These are phyloP conservation scores for Pogostemon cablin DNA, from an alignment of 257 asterid genomes.

Conservation along the genomic window DNA sequence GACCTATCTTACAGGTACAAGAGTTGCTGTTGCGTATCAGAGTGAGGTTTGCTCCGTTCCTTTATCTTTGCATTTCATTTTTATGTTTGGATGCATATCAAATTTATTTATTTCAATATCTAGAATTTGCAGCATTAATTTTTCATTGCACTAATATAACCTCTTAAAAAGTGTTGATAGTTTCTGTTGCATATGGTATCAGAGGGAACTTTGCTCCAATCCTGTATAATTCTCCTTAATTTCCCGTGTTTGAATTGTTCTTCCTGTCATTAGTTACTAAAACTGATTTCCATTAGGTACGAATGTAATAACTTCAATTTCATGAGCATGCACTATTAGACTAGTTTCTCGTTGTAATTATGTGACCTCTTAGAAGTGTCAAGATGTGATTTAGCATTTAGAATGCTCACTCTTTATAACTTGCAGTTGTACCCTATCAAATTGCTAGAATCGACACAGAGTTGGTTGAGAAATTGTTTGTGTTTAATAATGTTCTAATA, in stretches of 20 bases:
- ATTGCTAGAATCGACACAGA: background rate
- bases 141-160: too few relatives aligned
- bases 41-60: conserved; percentile 62
- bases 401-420: too few relatives aligned
- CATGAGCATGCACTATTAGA: background rate
- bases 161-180: too few relatives aligned
- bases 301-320: background rate
- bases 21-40: conserved; percentile 89
- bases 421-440: background rate
- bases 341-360: conserved; percentile 2
- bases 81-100: too few relatives aligned
- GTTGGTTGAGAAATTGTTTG: background rate
- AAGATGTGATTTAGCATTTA: too few relatives aligned
- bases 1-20: conserved; percentile 60
- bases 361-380: background rate
- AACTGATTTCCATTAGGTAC: background rate
- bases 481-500: background rate
- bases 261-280: background rate
- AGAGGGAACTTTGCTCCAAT: too few relatives aligned
- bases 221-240: too few relatives aligned
- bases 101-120: too few relatives aligned
- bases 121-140: too few relatives aligned
- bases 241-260: conserved; percentile 20
- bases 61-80: background rate
- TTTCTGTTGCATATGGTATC: too few relatives aligned